phyloP scores from a whole-genome alignment of 1,284 basidiomycete species.

The Wolfiporia cocos region DNA sequence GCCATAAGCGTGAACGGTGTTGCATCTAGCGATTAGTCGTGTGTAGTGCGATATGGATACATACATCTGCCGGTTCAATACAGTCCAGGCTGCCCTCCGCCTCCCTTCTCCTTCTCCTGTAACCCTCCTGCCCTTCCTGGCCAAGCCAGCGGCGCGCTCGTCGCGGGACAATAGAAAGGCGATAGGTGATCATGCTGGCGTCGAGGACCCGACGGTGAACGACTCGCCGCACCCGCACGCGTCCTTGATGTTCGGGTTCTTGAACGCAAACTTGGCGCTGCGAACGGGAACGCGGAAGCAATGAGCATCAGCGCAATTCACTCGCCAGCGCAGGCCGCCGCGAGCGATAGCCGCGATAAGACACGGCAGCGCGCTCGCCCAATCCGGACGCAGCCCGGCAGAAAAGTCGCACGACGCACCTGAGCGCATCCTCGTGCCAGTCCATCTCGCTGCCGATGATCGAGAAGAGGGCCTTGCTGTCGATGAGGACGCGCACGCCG shows the following conservation, averaged over 20 bases:
- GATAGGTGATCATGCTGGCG: neutral
- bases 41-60: neutral
- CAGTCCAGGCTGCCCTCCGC: neutral
- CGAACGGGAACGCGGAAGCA: neutral
- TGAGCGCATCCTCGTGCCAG: slow-evolving; percentile 91
- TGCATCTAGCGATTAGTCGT: neutral
- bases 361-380: no score
- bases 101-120: no score
- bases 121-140: no score
- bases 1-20: neutral
- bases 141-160: no score
- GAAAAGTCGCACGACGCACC: slow-evolving; percentile 38
- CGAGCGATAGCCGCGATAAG: no score
- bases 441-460: slow-evolving; percentile 99
- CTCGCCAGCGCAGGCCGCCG: no score
- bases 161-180: neutral
- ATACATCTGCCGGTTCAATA: neutral
- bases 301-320: slow-evolving; percentile 1
- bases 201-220: slow-evolving; percentile 48
- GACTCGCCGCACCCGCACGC: slow-evolving; percentile 95
- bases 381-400: neutral
- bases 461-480: slow-evolving; percentile 95
- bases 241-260: slow-evolving; percentile 87
- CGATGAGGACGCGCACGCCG: slow-evolving; percentile 90
- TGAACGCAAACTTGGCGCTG: slow-evolving; percentile 90